A percentile compares a stretch with the other conserved stretches of the same genome.
phyloP scores from a whole-genome alignment of 768 basidiomycete species.

The Boletus vermiculosoides region DNA sequence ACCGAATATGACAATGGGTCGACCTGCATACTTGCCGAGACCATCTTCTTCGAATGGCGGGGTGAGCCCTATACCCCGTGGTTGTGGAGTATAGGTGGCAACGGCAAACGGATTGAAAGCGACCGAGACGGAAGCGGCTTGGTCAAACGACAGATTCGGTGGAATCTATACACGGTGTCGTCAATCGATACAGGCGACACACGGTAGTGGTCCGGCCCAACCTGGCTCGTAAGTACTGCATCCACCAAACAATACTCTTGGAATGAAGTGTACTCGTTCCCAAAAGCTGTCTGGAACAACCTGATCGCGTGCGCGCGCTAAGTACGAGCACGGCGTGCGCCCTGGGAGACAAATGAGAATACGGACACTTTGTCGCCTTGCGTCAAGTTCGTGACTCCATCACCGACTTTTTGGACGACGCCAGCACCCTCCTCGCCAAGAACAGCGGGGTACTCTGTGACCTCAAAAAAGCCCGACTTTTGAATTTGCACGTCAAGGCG shows the following conservation, averaged over 20 bases:
- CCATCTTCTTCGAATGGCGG: slow-evolving; percentile 31
- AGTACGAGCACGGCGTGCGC: background rate
- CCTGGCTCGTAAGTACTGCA: background rate
- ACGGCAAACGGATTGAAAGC: no score
- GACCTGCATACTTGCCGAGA: slow-evolving; percentile 28
- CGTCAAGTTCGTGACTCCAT: slow-evolving; percentile 32
- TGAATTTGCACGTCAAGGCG: slow-evolving; percentile 36
- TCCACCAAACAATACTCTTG: background rate
- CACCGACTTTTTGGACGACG: slow-evolving; percentile 35
- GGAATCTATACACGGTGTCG: no score
- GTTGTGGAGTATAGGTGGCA: slow-evolving; percentile 32
- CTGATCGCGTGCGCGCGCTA: background rate
- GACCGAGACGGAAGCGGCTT: no score
- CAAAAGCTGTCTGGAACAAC: background rate
- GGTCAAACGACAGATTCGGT: no score
- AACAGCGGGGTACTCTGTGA: slow-evolving; percentile 36
- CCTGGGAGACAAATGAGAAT: background rate
- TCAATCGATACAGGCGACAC: no score
- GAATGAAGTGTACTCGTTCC: background rate
- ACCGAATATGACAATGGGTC: slow-evolving; percentile 37
- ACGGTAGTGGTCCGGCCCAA: no score
- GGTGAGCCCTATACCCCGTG: slow-evolving; percentile 26
- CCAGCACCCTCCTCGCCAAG: slow-evolving; percentile 40
- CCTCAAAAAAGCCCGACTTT: background rate
- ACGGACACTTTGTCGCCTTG: slow-evolving; percentile 34